A percentile compares a stretch with the other conserved stretches of the same genome.
Conservation (phyloP, 2,329 filamentous ascomycete genomes). For the Claviceps monticola region DNA sequence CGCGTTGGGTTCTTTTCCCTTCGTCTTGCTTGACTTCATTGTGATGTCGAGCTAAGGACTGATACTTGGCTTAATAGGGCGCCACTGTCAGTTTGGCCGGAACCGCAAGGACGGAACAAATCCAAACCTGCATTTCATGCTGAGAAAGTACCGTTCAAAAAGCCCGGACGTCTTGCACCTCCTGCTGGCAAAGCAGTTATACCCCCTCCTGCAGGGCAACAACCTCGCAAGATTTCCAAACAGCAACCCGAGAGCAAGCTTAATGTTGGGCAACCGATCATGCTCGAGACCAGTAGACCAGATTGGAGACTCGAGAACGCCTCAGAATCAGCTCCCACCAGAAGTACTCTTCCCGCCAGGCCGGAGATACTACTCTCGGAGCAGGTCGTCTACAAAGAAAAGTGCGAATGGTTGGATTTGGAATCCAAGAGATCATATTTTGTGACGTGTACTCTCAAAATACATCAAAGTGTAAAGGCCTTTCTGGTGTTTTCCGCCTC, state of each 20-base stretch:
- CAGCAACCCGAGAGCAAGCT: background rate
- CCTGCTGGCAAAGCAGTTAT: background rate
- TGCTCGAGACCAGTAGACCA: background rate
- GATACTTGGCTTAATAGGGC: slow-evolving; percentile 3
- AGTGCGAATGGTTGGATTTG: slow-evolving; percentile 8
- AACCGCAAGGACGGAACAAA: background rate
- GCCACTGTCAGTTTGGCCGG: slow-evolving; percentile 5
- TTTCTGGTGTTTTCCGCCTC: slow-evolving; percentile 9
- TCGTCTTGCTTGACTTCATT: background rate
- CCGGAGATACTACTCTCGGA: slow-evolving; percentile 3
- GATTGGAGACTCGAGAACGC: background rate
- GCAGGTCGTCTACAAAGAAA: slow-evolving; percentile 8
- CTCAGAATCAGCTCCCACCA: background rate
- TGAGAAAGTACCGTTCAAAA: background rate
- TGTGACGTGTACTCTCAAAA: slow-evolving; percentile 9
- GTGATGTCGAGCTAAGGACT: background rate
- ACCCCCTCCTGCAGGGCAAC: background rate
- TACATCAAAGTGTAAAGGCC: slow-evolving; percentile 8
- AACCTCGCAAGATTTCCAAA: background rate
- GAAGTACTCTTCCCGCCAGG: background rate
- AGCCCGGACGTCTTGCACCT: slow-evolving; percentile 2
- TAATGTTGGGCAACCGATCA: background rate
- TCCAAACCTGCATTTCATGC: background rate
- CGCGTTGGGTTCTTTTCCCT: background rate
- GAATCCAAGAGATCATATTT: slow-evolving; percentile 2